Base-by-base conservation (phyloP, 2,329 filamentous ascomycete genomes). In the Beauveria scarabaeidicola region DNA sequence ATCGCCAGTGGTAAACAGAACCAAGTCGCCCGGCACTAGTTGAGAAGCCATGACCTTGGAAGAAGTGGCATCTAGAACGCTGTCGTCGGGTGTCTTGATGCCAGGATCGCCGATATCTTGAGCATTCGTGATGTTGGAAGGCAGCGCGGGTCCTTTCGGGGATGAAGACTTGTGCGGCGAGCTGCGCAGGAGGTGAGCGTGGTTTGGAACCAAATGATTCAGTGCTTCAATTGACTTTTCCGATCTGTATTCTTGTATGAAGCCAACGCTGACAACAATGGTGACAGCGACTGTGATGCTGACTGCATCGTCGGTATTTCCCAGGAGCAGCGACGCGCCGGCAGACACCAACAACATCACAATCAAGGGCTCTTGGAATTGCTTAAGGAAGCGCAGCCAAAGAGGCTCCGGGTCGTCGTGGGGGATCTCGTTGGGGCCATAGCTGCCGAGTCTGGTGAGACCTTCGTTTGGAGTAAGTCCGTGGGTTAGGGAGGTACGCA, bases 151-250 rank as follows among this genome's bases (percentile, higher is more conserved):
- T 51, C 72, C 70, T 53, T 72, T 77, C 27, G 69, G 63, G 27
- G 66, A 67, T 17, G 69, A 61, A 5, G 70, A 43, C 54, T 73
- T 76, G 41, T 70, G 75, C 48, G 73, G 61, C 44, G 77, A 72
- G 36, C 81, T 80, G 63, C 95, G 87, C 62, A 99, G 90, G n/a
- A 97, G 79, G 75, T 99, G 92, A 32, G 95, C 94, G 71, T 92
- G 91, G 71, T 97, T 95, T 29, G 94, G 95, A 0, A 99, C 93
- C 27, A 99, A 78, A 67, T 94, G 90, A 69, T 89, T 97, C 66
- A 99, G 78, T 21, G 94, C 94, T 73, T 99, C 94, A 65, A 99
- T 85, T 3, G 93, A 97, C 74, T 99, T 95, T 72, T 99, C 94
- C 8, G 94, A 97, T 61, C 94, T 83, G 72, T 99, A 99, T 74